These are phyloP conservation scores for Solanum dulcamara DNA, from an alignment of 257 asterid species.

Conservation along the genomic window DNA sequence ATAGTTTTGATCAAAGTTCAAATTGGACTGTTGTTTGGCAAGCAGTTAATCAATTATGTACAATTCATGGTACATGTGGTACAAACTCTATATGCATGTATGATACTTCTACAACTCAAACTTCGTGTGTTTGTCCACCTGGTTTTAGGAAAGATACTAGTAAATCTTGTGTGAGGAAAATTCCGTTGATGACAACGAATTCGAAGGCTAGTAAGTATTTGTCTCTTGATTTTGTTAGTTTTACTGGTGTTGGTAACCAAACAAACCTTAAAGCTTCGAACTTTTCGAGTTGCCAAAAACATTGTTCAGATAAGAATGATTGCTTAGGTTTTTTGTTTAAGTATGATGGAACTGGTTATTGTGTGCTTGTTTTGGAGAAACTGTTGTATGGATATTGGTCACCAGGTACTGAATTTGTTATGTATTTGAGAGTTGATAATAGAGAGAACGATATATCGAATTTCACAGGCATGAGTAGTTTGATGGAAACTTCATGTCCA, in stretches of 20 bases:
- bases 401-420: slow-evolving; percentile 35
- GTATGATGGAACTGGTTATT: slow-evolving; percentile 52
- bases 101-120: slow-evolving; percentile 28
- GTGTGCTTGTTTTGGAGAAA: slow-evolving; percentile 45
- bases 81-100: slow-evolving; percentile 46
- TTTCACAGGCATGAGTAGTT: slow-evolving; percentile 47
- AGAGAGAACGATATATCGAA: slow-evolving; percentile 33
- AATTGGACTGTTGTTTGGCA: slow-evolving; percentile 57
- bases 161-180: slow-evolving; percentile 34
- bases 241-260: slow-evolving; percentile 45
- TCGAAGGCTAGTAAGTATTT: slow-evolving; percentile 31
- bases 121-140: slow-evolving; percentile 74
- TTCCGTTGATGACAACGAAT: slow-evolving; percentile 8
- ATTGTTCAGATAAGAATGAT: slow-evolving; percentile 14
- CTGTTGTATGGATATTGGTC: slow-evolving; percentile 66
- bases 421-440: slow-evolving; percentile 55
- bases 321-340: slow-evolving; percentile 65
- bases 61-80: slow-evolving; percentile 60
- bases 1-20: slow-evolving; percentile 33
- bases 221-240: slow-evolving; percentile 52
- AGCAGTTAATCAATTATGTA: slow-evolving; percentile 46
- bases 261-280: slow-evolving; percentile 21
- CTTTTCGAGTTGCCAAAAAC: slow-evolving; percentile 29
- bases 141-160: slow-evolving; percentile 26
- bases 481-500: slow-evolving; percentile 62